These are phyloP conservation scores for Auricularia auricula-judae DNA, from an alignment of 768 basidiomycete genomes.

Conservation along the genomic window DNA sequence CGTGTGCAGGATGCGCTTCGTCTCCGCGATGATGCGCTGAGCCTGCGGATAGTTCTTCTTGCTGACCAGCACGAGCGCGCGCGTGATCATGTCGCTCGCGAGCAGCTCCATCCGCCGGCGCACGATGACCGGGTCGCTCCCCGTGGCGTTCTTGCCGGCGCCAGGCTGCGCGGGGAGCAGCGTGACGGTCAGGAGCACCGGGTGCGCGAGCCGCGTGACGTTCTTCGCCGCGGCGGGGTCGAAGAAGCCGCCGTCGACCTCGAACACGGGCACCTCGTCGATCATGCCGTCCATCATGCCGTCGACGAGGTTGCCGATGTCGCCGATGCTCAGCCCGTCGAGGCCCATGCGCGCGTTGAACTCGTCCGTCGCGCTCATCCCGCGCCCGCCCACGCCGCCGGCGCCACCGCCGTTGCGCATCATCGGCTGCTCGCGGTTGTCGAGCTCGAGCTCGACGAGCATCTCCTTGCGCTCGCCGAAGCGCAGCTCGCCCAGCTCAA, in stretches of 20 bases:
- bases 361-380: slow-evolving; percentile 20
- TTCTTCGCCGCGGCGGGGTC: slow-evolving; percentile 80
- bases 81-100: slow-evolving; percentile 94
- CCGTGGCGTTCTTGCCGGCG: slow-evolving; percentile 22
- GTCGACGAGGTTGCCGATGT: slow-evolving; percentile 63
- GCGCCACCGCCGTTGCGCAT: slow-evolving; percentile 11
- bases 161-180: slow-evolving; percentile 50
- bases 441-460: slow-evolving; percentile 89
- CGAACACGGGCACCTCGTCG: slow-evolving; percentile 92
- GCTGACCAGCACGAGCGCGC: slow-evolving; percentile 84
- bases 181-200: slow-evolving; percentile 89
- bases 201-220: slow-evolving; percentile 81
- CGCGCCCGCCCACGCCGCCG: slow-evolving; percentile 24
- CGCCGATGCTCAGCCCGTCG: slow-evolving; percentile 46
- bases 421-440: slow-evolving; percentile 37
- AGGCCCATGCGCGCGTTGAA: slow-evolving; percentile 18
- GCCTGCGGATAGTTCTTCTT: slow-evolving; percentile 86
- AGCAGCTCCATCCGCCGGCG: slow-evolving; percentile 93
- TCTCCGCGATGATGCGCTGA: slow-evolving; percentile 80
- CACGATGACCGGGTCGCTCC: slow-evolving; percentile 76
- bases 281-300: slow-evolving; percentile 97
- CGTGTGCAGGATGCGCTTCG: slow-evolving; percentile 84
- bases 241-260: slow-evolving; percentile 91
- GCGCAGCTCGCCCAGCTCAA: slow-evolving; percentile 86
- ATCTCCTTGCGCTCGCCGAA: slow-evolving; percentile 98